Evolutionary conservation across 768 basidiomycete species (phyloP).

Genomic region (Serendipita sp.): DNA sequence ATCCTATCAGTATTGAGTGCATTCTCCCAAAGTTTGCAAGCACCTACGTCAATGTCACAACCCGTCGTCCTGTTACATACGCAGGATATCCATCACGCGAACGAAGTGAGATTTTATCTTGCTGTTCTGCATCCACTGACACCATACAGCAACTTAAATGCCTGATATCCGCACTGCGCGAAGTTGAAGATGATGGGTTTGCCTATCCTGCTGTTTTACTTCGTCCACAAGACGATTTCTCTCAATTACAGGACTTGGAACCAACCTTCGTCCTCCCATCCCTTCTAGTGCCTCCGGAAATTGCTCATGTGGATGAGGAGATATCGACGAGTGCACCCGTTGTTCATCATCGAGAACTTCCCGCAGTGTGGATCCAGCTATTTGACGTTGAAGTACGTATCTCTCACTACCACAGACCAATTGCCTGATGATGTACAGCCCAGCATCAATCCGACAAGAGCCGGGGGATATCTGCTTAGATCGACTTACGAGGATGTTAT

Average conservation of each 20-base stretch:
- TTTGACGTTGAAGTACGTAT: conserved; percentile 42
- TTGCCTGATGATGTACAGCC: conserved; percentile 8
- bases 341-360: conserved; percentile 65
- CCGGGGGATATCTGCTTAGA: conserved; percentile 67
- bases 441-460: conserved; percentile 58
- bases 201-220: conserved; percentile 39
- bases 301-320: conserved; percentile 27
- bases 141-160: conserved; percentile 52
- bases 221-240: conserved; percentile 45
- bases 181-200: conserved; percentile 47
- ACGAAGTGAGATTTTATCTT: conserved; percentile 36
- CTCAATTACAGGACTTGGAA: conserved; percentile 25
- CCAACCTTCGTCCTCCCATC: conserved; percentile 54
- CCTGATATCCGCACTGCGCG: conserved; percentile 44
- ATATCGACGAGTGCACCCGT: conserved; percentile 36
- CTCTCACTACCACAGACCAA: not conserved
- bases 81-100: conserved; percentile 26
- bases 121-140: conserved; percentile 9
- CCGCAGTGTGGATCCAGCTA: conserved; percentile 49
- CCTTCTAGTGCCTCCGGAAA: conserved; percentile 76
- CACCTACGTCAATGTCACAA: conserved; percentile 49
- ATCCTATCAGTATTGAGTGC: conserved; percentile 53
- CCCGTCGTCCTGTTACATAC: conserved; percentile 42
- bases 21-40: conserved; percentile 46
- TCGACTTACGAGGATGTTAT: conserved; percentile 60